Base-by-base conservation (phyloP, 192 early-diverging fungal genomes). In the Glomus cerebriforme region DNA sequence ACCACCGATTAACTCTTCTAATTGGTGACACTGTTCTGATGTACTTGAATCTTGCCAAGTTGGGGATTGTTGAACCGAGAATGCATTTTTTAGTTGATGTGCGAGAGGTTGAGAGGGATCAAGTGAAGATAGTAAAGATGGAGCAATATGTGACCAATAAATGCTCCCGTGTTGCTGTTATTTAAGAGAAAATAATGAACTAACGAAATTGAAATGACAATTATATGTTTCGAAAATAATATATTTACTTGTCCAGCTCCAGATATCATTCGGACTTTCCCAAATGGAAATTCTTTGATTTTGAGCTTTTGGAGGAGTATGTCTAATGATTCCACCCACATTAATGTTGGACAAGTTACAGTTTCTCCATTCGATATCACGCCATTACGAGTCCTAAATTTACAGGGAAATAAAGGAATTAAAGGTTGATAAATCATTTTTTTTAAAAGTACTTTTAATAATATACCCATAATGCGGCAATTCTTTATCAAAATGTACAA, bases 1-100 rank as follows among this genome's bases (percentile, higher is more conserved):
- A 0, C 95, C 90, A 8, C 93, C 94, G 2, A 90, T 86, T n/a
- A 82, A 78, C 10, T 77, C 69, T 59, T 96, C 93, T 32, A 95
- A 81, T 8, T 81, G 77, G 4, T 74, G 78, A 74, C 95, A 96
- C 77, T 95, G 87, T 47, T 79, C 60, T 0, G 73, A 66, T 0
- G 95, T 95, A 76, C 92, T 93, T 6, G 92, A 88, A 73, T 96
- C 95, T 80, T 93, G 91, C 95, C 95, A 96, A 72, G 93, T 94
- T 7, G 95, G 95, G 7, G 92, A 94, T 31, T 89, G 78, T 9
- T 49, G 17, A 64, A 92, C 82, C 0, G 94, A 85, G 54, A 90
- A 91, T 0, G 81, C 86, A 59, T 87, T 45, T 49, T 79, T 76
- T 27, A 96, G 82, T 79, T 94, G 91, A 15, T 79, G 79, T 13